Percentiles rank a stretch among this genome's conserved stretches.
Evolutionary conservation across 2,329 filamentous ascomycete genomes (phyloP).

Genomic region (Arthrobotrys conoides): DNA sequence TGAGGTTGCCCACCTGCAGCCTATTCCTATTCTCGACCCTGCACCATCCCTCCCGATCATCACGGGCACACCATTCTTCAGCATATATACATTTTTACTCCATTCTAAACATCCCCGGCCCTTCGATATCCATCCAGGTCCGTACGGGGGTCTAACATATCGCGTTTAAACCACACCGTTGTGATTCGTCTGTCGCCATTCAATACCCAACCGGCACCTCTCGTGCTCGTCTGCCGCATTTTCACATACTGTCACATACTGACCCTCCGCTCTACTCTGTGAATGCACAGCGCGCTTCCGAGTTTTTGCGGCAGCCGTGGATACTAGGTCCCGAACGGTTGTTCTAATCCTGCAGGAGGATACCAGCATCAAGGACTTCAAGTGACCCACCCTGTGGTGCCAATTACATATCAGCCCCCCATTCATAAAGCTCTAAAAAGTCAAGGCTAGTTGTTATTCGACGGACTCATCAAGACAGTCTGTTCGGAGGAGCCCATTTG

Average conservation of each 20-base stretch:
- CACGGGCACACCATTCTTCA: constrained; percentile 14
- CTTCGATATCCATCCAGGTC: constrained; percentile 17
- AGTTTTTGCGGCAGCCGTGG: constrained; percentile 25
- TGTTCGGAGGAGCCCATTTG: constrained; percentile 44
- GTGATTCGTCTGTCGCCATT: constrained; percentile 9
- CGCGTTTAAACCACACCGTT: constrained; percentile 19
- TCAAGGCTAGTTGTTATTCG: constrained; percentile 24
- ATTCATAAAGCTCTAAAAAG: constrained; percentile 32
- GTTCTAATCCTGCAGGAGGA: constrained; percentile 37
- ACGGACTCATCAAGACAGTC: constrained; percentile 25
- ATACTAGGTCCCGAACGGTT: constrained; percentile 26
- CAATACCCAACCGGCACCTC: not conserved
- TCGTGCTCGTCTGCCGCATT: not conserved
- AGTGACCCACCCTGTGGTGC: constrained; percentile 42
- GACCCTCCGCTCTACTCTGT: not conserved
- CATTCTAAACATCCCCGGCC: constrained; percentile 4
- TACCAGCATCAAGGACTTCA: constrained; percentile 42
- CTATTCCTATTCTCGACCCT: constrained; percentile 4
- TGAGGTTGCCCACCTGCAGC: constrained; percentile 28
- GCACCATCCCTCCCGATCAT: constrained; percentile 12
- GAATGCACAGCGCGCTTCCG: constrained; percentile 9
- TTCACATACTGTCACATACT: no score
- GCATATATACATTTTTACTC: not conserved
- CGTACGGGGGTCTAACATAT: constrained; percentile 10
- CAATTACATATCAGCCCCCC: constrained; percentile 22